Conservation (phyloP, 2,329 filamentous ascomycete genomes). For the Pleoardoris graminearum region DNA sequence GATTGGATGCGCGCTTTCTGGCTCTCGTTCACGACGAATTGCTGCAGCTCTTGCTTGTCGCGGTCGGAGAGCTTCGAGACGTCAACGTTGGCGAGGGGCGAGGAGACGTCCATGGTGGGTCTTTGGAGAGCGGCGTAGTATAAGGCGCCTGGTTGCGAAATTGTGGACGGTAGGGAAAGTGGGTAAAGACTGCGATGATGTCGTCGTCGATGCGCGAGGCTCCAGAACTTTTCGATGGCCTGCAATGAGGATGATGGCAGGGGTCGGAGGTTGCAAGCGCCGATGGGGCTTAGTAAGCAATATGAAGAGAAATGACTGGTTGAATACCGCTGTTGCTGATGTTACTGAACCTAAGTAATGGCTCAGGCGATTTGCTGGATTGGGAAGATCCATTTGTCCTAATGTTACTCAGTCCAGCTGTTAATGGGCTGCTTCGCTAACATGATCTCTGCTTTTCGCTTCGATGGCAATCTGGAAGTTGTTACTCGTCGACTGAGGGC, state of each 20-base stretch:
- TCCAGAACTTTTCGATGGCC: background rate
- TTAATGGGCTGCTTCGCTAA: no score
- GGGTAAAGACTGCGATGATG: background rate
- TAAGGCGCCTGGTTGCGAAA: background rate
- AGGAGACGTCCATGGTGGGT: conserved; percentile 42
- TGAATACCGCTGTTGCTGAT: no score
- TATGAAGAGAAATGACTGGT: no score
- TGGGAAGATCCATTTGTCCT: no score
- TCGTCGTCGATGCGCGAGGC: background rate
- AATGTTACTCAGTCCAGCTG: no score
- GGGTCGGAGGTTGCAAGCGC: background rate
- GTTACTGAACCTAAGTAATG: no score
- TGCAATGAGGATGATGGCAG: background rate
- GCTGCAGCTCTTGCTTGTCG: conserved; percentile 85
- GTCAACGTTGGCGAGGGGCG: conserved; percentile 56
- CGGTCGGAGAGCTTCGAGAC: conserved; percentile 74
- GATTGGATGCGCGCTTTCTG: conserved; percentile 76
- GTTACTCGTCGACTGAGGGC: no score
- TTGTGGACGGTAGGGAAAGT: background rate
- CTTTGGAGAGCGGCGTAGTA: conserved; percentile 2
- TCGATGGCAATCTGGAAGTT: no score
- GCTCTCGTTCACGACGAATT: conserved; percentile 80
- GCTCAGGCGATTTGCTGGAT: no score
- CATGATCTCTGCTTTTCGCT: no score
- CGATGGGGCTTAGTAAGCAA: conserved; percentile 1